Evolutionary conservation across 2,329 filamentous ascomycete species (phyloP), one percentile per base, ranked within the genome.

Genomic region (Hypoxylon sp.): DNA sequence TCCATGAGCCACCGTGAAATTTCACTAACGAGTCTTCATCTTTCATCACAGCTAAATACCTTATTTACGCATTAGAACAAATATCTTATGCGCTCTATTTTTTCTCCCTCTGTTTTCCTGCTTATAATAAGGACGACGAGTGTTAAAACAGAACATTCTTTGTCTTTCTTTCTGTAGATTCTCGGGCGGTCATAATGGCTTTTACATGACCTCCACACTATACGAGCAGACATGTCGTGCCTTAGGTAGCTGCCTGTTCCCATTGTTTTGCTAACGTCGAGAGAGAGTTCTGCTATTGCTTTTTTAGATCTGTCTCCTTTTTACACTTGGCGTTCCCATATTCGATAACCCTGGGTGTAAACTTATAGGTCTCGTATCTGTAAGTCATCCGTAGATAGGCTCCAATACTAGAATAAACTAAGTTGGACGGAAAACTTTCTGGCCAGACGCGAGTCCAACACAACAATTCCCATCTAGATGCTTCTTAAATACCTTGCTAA

Each of bases 311-410:
- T 17, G 45, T 41, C 49, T 60, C 43, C 57, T 17, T 64, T 64
- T 63, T 67, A 62, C 58, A 67, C 61, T 51, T 65, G 60, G 52
- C 60, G 19, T 64, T 52, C 38, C 19, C 53, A 62, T 59, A 65
- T 67, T 61, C 51, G 63, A 63, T 32, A 32, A n/a, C n/a, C n/a
- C n/a, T n/a, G 36, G 57, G 57, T 53, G 32, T 23, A 59, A 69
- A 69, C 55, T 48, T 60, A 61, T 60, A 19, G n/a, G 30, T 30
- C 62, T 70, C 68, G 65, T 70, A 65, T 70, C 48, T 60, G 50
- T 59, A 52, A 46, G 60, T 43, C 50, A 50, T 49, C 59, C 48
- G 50, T 48, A 21, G 21, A 68, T 55, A 70, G 11, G 65, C 61
- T 68, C 48, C 28, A 55, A 21, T 28, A 38, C 32, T 61, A 43